phyloP scores from a whole-genome alignment of 495 filamentous ascomycete species.

The Evernia prunastri region DNA sequence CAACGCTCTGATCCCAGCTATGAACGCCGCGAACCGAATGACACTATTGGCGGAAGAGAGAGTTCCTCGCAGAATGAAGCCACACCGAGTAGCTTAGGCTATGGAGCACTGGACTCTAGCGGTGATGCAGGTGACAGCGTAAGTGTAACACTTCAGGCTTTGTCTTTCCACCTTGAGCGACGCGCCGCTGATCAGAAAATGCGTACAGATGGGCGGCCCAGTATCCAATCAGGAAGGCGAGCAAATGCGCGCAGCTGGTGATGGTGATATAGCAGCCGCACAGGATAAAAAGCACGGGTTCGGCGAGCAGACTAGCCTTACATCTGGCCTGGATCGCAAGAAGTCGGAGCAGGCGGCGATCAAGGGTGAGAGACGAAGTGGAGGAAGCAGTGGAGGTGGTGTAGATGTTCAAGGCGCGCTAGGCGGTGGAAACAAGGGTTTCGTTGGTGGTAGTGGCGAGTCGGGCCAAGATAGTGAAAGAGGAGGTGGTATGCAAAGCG shows the following conservation, averaged over 20 bases:
- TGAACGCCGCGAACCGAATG: constrained; percentile 28
- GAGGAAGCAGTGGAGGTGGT: constrained; percentile 14
- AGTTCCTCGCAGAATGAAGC: constrained; percentile 32
- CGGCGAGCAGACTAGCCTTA: constrained; percentile 36
- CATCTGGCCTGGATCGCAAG: constrained; percentile 42
- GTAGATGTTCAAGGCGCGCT: constrained; percentile 25
- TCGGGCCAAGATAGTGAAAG: constrained; percentile 5
- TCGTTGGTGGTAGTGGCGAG: neutral
- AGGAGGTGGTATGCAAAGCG: constrained; percentile 17
- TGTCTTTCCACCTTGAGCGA: neutral
- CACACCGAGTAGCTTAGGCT: constrained; percentile 34
- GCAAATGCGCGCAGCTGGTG: constrained; percentile 47
- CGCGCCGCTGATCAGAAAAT: neutral
- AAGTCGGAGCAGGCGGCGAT: constrained; percentile 40
- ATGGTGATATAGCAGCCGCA: constrained; percentile 49
- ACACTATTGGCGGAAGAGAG: constrained; percentile 38
- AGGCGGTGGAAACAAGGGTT: constrained; percentile 18
- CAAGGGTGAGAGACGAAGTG: constrained; percentile 30
- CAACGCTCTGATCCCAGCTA: constrained; percentile 29
- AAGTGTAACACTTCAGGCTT: constrained; percentile 21
- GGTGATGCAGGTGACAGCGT: constrained; percentile 25
- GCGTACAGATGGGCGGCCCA: constrained; percentile 21
- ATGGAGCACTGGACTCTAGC: constrained; percentile 24
- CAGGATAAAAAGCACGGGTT: constrained; percentile 35
- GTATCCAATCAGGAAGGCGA: constrained; percentile 46